phyloP scores from a whole-genome alignment of 257 asterid species.

The Buddleja alternifolia region DNA sequence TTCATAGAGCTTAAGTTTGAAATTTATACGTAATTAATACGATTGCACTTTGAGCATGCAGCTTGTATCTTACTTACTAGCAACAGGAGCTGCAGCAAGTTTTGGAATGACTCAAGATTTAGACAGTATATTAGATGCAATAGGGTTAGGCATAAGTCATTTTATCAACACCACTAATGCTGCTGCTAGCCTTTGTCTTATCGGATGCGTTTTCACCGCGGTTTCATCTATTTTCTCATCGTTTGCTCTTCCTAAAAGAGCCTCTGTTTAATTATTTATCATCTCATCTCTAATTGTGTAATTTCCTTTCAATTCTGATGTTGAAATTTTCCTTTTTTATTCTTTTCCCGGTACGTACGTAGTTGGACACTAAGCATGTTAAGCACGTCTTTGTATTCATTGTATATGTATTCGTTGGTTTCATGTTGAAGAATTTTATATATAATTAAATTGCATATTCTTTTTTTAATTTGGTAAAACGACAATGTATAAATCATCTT shows the following conservation, averaged over 20 bases:
- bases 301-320: background rate
- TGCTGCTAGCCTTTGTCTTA: conserved; percentile 52
- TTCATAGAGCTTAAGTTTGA: background rate
- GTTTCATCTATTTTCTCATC: conserved; percentile 52
- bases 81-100: conserved; percentile 50
- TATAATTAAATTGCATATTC: too few species aligned
- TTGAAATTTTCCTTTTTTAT: background rate
- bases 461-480: too few species aligned
- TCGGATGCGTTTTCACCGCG: conserved; percentile 42
- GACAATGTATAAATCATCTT: too few species aligned
- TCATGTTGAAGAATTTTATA: too few species aligned
- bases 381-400: too few species aligned
- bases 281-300: too few species aligned
- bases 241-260: conserved; percentile 50
- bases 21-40: background rate
- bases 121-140: background rate
- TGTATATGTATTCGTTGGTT: too few species aligned
- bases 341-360: too few species aligned
- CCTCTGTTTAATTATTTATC: conserved; percentile 1
- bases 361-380: too few species aligned
- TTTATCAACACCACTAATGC: conserved; percentile 41
- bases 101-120: conserved; percentile 48
- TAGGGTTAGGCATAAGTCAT: background rate
- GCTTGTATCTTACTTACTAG: conserved; percentile 43
- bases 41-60: conserved; percentile 37